Evolutionary conservation across 2,329 filamentous ascomycete genomes (phyloP), one percentile per base, ranked within the genome.

Genomic region (Colletotrichum simmondsii): DNA sequence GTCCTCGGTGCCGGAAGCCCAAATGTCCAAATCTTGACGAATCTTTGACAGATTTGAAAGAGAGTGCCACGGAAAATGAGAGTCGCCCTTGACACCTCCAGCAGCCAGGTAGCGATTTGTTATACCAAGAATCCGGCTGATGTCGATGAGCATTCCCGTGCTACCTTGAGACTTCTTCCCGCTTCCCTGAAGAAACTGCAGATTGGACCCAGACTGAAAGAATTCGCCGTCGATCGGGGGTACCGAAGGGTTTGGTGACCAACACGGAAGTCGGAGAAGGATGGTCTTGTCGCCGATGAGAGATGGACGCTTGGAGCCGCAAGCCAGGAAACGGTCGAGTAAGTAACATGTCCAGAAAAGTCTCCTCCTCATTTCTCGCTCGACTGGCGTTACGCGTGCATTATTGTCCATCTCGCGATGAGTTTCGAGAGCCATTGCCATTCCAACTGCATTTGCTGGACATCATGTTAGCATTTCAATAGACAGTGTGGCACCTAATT

Each of bases 271-370:
- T 46, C 93, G 90, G 59, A 97, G 85, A 19, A 93, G 84, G 72
- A 97, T 93, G 2, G 91, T 92, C 78, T 94, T 91, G 81, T 97
- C 95, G 30, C 90, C 89, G 28, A 97, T 92, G 8, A 97, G 84
- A n/a, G 93, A 94, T 0, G 94, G 94, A 11, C 95, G 88, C 77
- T 93, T 95, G 4, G 94, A 96, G 19, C 95, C 95, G 75, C 93
- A 95, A 1, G 93, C 90, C 76, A 92, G 88, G 77, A 96, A 97
- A n/a, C 93, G 90, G 79, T 97, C 95, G 81, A 97, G 92, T 30
- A 97, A 85, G 77, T 97, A 97, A 79, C 94, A 96, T 2, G 93
- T 92, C 95, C 95, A 97, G 81, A 97, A 97, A 2, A 97, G 85
- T n/a, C 93, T 89, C 67, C 95, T 87, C 58, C 93, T 89, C 78